Base-by-base conservation (phyloP, 352 stramenopile genomes). In the Globisporangium spinosum region DNA sequence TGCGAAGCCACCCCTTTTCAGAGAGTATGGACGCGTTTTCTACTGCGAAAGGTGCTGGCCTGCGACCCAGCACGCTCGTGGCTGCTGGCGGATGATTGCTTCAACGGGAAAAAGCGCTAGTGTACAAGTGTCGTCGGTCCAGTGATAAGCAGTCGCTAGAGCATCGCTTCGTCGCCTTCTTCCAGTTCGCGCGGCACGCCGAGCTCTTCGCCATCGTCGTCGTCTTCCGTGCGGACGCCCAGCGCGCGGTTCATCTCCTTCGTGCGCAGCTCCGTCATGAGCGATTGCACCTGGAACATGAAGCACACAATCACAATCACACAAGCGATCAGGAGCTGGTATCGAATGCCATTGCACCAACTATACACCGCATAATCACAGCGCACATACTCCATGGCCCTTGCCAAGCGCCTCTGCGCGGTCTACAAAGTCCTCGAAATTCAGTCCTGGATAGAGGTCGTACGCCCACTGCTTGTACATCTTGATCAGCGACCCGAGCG, bases 391-490 rank as follows among this genome's bases (percentile, higher is more conserved):
- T 23, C 47, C 68, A 25, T 89, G 81, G 5, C 71, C 74, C 51
- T 90, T 90, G 20, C 81, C 80, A 10, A 94, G 56, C 23, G 64
- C 66, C 66, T 93, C 85, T 5, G 83, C 70, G 13, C 85, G 74
- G 10, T 91, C 85, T 27, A 91, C 68, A 62, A 95, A 91, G 68
- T 95, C 85, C 40, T 93, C 87, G 69, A 95, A 89, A 54, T 91
- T 86, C n/a, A 93, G 76, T 0, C 83, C 84, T 20, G 87, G 85
- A 61, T 90, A 93, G 43, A 95, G 73, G 55, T 93, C 87, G 67
- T 88, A 95, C 13, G 87, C 87, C 87, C 87, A 95, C 62, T 95
- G 83, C 62, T 90, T 92, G 78, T 95, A 95, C 81, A 89, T 89
- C 54, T 83, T 83, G 12, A 95, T 71, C 51, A 95, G 69, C 35